These are phyloP conservation scores for Flaveria floridana DNA, from an alignment of 140 eudicot genomes.

Conservation along the genomic window DNA sequence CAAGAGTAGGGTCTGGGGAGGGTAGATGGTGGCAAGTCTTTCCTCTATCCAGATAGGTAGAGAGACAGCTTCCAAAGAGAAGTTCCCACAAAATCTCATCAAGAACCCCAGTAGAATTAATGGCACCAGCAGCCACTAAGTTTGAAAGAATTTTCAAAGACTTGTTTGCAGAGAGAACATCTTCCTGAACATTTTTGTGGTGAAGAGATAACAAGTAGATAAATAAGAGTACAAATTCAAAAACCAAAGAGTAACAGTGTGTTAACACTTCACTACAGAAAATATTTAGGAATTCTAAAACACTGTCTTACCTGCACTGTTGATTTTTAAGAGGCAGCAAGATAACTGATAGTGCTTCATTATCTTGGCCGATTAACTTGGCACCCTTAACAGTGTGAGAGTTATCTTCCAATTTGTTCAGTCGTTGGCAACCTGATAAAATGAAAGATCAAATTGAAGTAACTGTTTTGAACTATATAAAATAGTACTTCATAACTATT, in stretches of 20 bases:
- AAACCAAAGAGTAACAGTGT: background rate
- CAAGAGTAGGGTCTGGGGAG: no score
- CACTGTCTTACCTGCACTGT: conserved; percentile 53
- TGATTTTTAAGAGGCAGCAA: conserved; percentile 66
- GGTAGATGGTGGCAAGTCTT: no score
- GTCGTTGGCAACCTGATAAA: conserved; percentile 67
- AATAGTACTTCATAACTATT: no score
- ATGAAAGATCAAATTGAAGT: conserved; percentile 22
- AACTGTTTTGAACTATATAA: background rate
- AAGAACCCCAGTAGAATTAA: conserved; percentile 58
- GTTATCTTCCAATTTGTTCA: conserved; percentile 71
- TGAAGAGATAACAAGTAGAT: conserved; percentile 23
- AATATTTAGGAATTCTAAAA: background rate
- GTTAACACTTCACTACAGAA: background rate
- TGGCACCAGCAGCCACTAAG: conserved; percentile 81
- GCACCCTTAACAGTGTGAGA: conserved; percentile 90
- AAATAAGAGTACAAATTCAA: conserved; percentile 4
- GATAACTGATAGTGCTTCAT: conserved; percentile 73
- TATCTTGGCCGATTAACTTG: conserved; percentile 79
- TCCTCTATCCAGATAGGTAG: no score
- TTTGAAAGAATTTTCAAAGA: conserved; percentile 78
- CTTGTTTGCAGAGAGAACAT: conserved; percentile 51
- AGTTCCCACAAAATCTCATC: conserved; percentile 72
- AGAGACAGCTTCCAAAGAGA: no score
- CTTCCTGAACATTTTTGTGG: conserved; percentile 48